Evolutionary conservation across 345 rosid species (phyloP), one percentile per base, ranked within the genome.

Genomic region (Citrus cavaleriei): DNA sequence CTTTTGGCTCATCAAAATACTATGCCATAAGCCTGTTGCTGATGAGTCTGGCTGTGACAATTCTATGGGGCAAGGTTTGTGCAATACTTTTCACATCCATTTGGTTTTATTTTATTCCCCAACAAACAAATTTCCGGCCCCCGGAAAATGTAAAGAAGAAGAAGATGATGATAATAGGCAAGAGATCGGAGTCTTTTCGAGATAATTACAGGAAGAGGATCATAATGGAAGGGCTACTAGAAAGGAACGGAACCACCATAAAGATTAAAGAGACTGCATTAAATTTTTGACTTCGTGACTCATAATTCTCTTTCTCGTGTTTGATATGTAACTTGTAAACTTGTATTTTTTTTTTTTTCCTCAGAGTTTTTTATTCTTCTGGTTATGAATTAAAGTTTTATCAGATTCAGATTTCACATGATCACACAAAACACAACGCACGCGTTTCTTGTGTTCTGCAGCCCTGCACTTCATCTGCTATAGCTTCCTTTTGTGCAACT

Each of bases 41-140:
- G 2, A 16, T 79, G n/a, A 80, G 76, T 69, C 74, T 87, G 2
- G 42, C 67, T 5, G 68, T 80, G 74, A 89, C 85, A 9, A 68
- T 81, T 16, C 46, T 84, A n/a, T 85, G 86, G 78, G 92, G 92
- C 4, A 86, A 78, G 70, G 19, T 81, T 12, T 81, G 70, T 37
- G 92, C 89, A 34, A 82, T 89, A 77, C 46, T 87, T 24, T 80
- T 83, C 32, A 82, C 88, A 16, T 81, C 84, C 9, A 51, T 81
- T 21, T 84, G 80, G 78, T 62, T 89, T n/a, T 84, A 73, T 68
- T 77, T 69, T 65, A 7, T 76, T 34, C 81, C 77, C 68, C 76
- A 57, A n/a, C 81, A 61, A 58, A 74, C 28, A 38, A 38, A 61
- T 54, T 7, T 40, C 54, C 14, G 27, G 6, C 66, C 1, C 0